A percentile compares a stretch with the other conserved stretches of the same genome.
Evolutionary conservation across 345 rosid species (phyloP).

Genomic region (Laguncularia racemosa): DNA sequence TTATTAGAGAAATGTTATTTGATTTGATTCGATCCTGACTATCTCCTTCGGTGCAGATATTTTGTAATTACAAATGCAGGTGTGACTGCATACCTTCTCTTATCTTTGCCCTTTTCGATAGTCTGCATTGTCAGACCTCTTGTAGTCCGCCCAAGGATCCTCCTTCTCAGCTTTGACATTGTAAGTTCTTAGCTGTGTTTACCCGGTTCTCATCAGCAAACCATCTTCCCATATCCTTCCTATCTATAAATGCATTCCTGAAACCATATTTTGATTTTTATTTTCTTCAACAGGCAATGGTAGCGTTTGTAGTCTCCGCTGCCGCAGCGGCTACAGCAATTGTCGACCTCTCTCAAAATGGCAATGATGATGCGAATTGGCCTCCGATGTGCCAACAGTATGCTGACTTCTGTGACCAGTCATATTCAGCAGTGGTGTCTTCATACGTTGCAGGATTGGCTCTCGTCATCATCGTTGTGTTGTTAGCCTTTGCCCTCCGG

Average conservation of each 20-base stretch:
- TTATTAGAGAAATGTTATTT: too few species aligned
- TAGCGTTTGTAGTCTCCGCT: slow-evolving; percentile 19
- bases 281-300: slow-evolving; percentile 21
- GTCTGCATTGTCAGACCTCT: slow-evolving; percentile 39
- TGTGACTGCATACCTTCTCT: slow-evolving; percentile 38
- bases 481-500: slow-evolving; percentile 40
- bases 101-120: slow-evolving; percentile 49
- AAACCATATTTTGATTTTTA: not conserved
- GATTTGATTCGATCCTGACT: too few species aligned
- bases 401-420: slow-evolving; percentile 31
- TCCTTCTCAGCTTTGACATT: slow-evolving; percentile 34
- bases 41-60: slow-evolving; percentile 21
- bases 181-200: slow-evolving; percentile 11
- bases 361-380: slow-evolving; percentile 40
- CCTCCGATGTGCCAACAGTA: slow-evolving; percentile 43
- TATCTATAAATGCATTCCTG: not conserved
- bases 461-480: slow-evolving; percentile 19
- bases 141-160: slow-evolving; percentile 27
- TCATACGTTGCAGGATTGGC: slow-evolving; percentile 23
- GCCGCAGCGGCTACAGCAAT: slow-evolving; percentile 34
- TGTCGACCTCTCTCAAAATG: slow-evolving; percentile 40
- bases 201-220: too few species aligned
- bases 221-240: not conserved
- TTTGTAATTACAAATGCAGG: slow-evolving; percentile 33
- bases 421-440: slow-evolving; percentile 41